Evolutionary conservation across 352 stramenopile species (phyloP), one percentile per base, ranked within the genome.

Genomic region (Phytopythium delawarense): DNA sequence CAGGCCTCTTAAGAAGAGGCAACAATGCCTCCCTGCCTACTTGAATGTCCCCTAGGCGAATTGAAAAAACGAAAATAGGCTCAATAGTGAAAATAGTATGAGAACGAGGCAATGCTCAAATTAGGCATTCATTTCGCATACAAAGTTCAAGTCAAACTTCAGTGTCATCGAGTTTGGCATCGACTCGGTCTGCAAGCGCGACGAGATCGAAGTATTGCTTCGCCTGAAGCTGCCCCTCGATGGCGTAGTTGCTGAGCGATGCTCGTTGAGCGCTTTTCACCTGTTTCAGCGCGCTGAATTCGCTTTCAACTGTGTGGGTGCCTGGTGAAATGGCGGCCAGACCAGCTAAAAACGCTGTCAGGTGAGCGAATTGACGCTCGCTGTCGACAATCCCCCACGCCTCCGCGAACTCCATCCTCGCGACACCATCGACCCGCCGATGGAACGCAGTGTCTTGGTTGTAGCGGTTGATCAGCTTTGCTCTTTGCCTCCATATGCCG

Each of bases 181-280:
- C 20, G 21, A 50, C 21, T 28, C 44, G 18, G 21, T 28, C 25
- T 54, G 28, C 50, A 13, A 56, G 50, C n/a, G 25, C 25, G 18
- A 56, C 5, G 9, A 60, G 18, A 30, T 62, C 57, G 25, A 62
- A 49, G 32, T 62, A 46, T n/a, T 62, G 57, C 21, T 28, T 62
- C 39, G 57, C 57, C 21, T 62, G 57, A 46, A 62, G 57, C 32
- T 62, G 21, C 15, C 57, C 57, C n/a, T 56, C 57, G 15, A 62
- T 35, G 4, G 57, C 21, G 30, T 45, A 45, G 30, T 62, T 40
- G 32, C 21, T 56, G 45, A 62, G 57, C 7, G 9, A 48, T 18
- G 16, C 32, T 1, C 45, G 57, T 15, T 56, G 42, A 2, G 13
- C 42, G 18, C 15, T 56, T 20, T 62, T 62, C 0, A 32, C 20